phyloP scores from a whole-genome alignment of 2,329 filamentous ascomycete genomes.

The Alternaria arborescens region DNA sequence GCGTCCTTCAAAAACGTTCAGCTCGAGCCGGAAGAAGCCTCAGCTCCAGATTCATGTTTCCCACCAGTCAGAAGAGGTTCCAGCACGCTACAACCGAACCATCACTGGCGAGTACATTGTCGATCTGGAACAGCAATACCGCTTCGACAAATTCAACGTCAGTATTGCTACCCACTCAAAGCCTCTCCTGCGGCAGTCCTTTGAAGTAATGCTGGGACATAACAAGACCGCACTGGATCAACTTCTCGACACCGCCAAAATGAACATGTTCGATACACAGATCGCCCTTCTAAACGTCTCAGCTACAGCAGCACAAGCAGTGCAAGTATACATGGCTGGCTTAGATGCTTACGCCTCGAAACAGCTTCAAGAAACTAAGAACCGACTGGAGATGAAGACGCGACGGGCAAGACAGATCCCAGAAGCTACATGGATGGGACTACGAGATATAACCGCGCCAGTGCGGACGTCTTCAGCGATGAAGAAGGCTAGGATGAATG shows the following conservation, averaged over 20 bases:
- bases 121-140: conserved; percentile 59
- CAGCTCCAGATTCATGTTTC: conserved; percentile 60
- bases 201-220: conserved; percentile 45
- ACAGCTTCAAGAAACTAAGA: conserved; percentile 18
- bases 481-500: conserved; percentile 41
- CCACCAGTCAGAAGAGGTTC: conserved; percentile 54
- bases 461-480: conserved; percentile 39
- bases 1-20: conserved; percentile 57
- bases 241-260: conserved; percentile 30
- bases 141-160: conserved; percentile 59
- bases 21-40: conserved; percentile 53
- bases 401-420: conserved; percentile 27
- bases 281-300: conserved; percentile 34
- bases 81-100: conserved; percentile 58
- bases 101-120: conserved; percentile 64
- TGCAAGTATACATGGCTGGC: conserved; percentile 15
- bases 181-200: conserved; percentile 46
- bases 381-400: conserved; percentile 11
- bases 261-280: conserved; percentile 32
- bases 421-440: conserved; percentile 31
- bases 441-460: conserved; percentile 37
- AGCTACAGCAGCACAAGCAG: conserved; percentile 20
- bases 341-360: conserved; percentile 14
- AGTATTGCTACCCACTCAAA: conserved; percentile 54
- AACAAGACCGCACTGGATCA: conserved; percentile 40